Evolutionary conservation across 441 rosid genomes (phyloP), one percentile per base, ranked within the genome.

Genomic region (Jatropha podagrica): DNA sequence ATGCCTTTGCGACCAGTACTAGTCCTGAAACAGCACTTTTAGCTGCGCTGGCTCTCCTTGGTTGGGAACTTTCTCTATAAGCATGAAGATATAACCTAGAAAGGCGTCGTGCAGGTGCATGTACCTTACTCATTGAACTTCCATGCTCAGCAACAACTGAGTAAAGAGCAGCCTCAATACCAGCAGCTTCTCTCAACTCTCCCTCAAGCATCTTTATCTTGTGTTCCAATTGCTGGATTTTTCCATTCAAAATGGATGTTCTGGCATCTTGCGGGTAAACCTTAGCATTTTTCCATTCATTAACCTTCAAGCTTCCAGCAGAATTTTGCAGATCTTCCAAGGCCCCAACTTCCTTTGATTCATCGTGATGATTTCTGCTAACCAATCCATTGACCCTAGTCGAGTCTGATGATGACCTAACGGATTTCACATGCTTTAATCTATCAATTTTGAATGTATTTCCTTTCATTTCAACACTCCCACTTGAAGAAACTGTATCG

Each of bases 21-120:
- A 96, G 80, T 71, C 97, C 96, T 18, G 97, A 96, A 79, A 91
- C 87, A 62, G 86, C 89, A 85, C 89, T 94, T 91, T 85, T 88
- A 72, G 97, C 96, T 59, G 96, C 94, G 81, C 85, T 84, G 40
- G 92, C 92, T 86, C 88, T 87, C 81, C 96, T 86, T 78, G 85
- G 79, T 56, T 73, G 85, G 69, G 80, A 83, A 42, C 69, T 78
- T 82, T 89, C 92, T 77, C 74, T 85, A 82, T 85, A 90, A 74
- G 92, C 85, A 86, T 93, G 91, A 82, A 88, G 87, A 88, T 92
- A 96, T 49, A 96, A 79, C 84, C 98, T 90, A 78, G 92, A 87
- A 83, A 94, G 99, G 78, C 97, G 98, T 69, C 98, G 86, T 71
- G 99, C 97, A 14, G 97, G 97, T 69, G 98, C 96, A 85, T 96